Base-by-base conservation (phyloP, 371 early-diverging fungal genomes). In the Apophysomyces trapeziformis region DNA sequence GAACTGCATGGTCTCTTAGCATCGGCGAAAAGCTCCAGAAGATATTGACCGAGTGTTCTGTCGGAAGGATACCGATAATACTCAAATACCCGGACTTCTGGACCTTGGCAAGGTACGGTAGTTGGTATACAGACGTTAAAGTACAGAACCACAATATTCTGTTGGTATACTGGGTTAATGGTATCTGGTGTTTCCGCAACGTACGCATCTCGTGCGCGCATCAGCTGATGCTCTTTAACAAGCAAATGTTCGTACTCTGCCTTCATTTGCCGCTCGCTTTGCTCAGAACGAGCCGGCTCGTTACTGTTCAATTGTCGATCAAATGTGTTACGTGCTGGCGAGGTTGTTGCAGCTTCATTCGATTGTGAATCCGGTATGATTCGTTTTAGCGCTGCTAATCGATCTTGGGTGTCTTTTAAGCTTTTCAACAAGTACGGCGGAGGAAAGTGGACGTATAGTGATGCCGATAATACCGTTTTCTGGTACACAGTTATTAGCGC, bases 41-140 rank as follows among this genome's bases (percentile, higher is more conserved):
- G 73, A 68, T 93, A 98, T 72, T 92, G 91, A 0, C 96, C 98
- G 4, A 99, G 79, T 0, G 96, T 90, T 64, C 90, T 85, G 69
- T 99, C 99, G 0, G 91, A 87, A 0, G 74, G 76, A 16, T 87
- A 82, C 12, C 82, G 75, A 69, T 98, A 96, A 63, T 92, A 99
- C 44, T 94, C 89, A 65, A 98, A 92, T 32, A 89, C 63, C 36
- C 91, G 90, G 14, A 90, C 85, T 58, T 90, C 88, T 1, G 97
- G 95, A 0, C 89, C 87, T 41, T 85, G 86, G 58, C 97, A 97
- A 5, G 93, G 91, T 2, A 88, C 77, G 11, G 87, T 83, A 4
- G 89, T 89, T 0, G 80, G 77, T 1, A 83, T 83, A 63, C 90
- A 91, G 0, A 92, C 80, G 60, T 85, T 91, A 0, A 90, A 90